Evolutionary conservation across 768 basidiomycete species (phyloP), one percentile per base, ranked within the genome.

Genomic region (Lentinula sp.): DNA sequence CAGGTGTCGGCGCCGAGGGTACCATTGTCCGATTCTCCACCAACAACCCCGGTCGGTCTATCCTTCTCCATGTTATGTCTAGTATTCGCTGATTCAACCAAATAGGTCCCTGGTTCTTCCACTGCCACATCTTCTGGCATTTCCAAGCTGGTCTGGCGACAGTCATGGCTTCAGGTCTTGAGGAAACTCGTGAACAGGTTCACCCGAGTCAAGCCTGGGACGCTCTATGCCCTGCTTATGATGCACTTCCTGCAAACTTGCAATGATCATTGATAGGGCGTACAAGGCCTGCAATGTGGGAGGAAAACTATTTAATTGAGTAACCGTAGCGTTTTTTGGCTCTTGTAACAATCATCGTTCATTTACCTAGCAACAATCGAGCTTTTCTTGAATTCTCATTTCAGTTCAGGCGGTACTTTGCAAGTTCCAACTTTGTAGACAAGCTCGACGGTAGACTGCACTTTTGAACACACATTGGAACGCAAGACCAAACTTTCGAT

Each of bases 1-100:
- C 64, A 9, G 67, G 55, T 32, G 58, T 65, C 11, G 68, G 67
- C 34, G 39, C 50, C 11, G 65, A 60, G 5, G 67, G 67, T 10
- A 66, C 59, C 16, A 79, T 75, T 1, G 60, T 87, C 48, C 78
- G 84, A 9, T 86, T 84, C 74, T 66, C 70, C 8, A 84, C 85
- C 4, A 79, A 85, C 65, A 84, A 83, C 68, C 73, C 83, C 0
- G 85, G 83, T 60, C 48, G 60, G 65, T 35, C 11, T 37, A 50
- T 13, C 18, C 18, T 9, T 48, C 8, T 34, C 16, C 5, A 52
- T 13, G 15, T 15, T 34, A 18, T 10, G 32, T 16, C 23, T 0
- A 18, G 7, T 3, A 43, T 32, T 15, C 21, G 16, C 54, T 56
- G 54, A 56, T n/a, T 6, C 7, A 21, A 11, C 5, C 3, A 15